phyloP scores from a whole-genome alignment of 441 rosid species.

The Biscutella auriculata region DNA sequence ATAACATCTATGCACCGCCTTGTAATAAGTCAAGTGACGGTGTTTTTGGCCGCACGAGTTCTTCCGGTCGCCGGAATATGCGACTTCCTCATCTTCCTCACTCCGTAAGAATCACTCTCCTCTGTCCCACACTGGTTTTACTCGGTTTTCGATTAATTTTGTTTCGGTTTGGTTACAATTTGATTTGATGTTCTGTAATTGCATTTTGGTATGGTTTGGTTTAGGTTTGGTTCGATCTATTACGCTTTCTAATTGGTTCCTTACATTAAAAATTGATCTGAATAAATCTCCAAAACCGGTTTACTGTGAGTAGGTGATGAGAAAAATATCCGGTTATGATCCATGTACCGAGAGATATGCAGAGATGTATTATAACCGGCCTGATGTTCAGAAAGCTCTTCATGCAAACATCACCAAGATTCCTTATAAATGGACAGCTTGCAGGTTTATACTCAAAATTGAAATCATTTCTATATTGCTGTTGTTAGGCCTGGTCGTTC shows the following conservation, averaged over 20 bases:
- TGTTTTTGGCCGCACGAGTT: conserved; percentile 20
- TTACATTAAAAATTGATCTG: neutral
- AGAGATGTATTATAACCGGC: conserved; percentile 86
- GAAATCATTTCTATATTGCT: neutral
- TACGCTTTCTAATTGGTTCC: too few relatives aligned
- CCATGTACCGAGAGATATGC: conserved; percentile 95
- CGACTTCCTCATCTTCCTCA: conserved; percentile 69
- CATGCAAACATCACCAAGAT: conserved; percentile 70
- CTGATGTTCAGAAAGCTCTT: conserved; percentile 77
- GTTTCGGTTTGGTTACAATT: too few relatives aligned
- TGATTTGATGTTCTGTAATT: too few relatives aligned
- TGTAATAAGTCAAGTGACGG: conserved; percentile 75
- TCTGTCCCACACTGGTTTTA: neutral
- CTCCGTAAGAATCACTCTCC: conserved; percentile 22
- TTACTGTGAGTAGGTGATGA: conserved; percentile 21
- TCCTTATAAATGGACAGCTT: conserved; percentile 94
- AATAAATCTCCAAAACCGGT: neutral
- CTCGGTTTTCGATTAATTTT: too few relatives aligned
- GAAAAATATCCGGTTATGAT: conserved; percentile 73
- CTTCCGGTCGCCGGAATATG: conserved; percentile 30
- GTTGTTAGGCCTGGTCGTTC: too few relatives aligned
- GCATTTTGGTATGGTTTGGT: too few relatives aligned
- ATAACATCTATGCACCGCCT: conserved; percentile 79
- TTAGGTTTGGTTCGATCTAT: too few relatives aligned
- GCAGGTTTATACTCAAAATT: conserved; percentile 43